These are phyloP conservation scores for Curvularia hawaiiensis DNA, from an alignment of 2,329 filamentous ascomycete genomes.

Conservation along the genomic window DNA sequence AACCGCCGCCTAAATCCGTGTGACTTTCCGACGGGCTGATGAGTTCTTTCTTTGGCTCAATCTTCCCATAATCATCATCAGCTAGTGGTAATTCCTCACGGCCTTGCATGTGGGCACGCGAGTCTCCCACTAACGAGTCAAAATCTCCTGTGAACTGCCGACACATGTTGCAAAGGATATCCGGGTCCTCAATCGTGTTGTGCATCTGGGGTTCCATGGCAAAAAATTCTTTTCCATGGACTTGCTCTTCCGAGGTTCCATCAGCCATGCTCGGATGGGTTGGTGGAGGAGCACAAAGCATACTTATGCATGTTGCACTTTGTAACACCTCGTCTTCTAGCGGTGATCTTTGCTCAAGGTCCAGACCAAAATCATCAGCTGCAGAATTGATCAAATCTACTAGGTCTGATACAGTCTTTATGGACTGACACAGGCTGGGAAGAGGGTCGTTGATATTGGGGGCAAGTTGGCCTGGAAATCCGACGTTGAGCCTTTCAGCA, in stretches of 20 bases:
- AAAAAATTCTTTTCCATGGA: conserved; percentile 1
- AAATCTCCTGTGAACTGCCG: conserved; percentile 32
- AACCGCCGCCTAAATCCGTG: no score
- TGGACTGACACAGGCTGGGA: conserved; percentile 23
- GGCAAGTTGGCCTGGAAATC: conserved; percentile 27
- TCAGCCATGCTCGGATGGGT: neutral
- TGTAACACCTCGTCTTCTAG: conserved; percentile 29
- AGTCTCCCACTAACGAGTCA: conserved; percentile 39
- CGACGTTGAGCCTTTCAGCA: conserved; percentile 35
- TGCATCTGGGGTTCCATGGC: conserved; percentile 28
- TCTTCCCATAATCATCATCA: neutral
- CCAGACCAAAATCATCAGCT: conserved; percentile 44
- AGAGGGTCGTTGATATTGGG: conserved; percentile 42
- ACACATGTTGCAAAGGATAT: conserved; percentile 7
- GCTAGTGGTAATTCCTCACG: neutral
- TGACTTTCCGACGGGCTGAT: neutral
- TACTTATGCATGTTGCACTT: conserved; percentile 28
- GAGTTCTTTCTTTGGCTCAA: neutral
- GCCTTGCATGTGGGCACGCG: conserved; percentile 25
- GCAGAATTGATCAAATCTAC: conserved; percentile 45
- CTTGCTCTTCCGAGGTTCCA: conserved; percentile 8
- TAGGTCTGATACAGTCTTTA: conserved; percentile 43
- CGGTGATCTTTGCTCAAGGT: conserved; percentile 33
- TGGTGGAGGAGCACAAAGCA: conserved; percentile 11
- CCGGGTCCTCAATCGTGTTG: conserved; percentile 11